These are phyloP conservation scores for Lithocarpus polystachyus DNA, from an alignment of 306 rosid species.

Conservation along the genomic window DNA sequence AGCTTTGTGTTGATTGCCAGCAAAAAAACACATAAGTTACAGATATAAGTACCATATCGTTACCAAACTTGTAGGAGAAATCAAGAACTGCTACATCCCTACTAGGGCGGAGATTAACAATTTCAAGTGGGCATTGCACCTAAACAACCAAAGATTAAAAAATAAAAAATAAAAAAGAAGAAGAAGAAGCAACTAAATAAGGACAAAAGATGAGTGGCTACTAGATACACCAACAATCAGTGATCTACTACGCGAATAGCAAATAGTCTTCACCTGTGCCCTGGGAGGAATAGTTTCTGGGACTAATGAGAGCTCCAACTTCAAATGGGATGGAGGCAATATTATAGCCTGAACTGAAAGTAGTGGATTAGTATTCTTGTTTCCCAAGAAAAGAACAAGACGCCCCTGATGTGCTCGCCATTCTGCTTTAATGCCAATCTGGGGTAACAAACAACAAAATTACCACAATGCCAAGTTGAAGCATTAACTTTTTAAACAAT, in stretches of 20 bases:
- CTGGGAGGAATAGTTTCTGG: constrained; percentile 99
- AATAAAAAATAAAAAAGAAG: not conserved
- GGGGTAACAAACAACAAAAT: constrained; percentile 8
- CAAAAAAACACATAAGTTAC: constrained; percentile 11
- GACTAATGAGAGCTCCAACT: constrained; percentile 85
- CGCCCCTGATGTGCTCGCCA: constrained; percentile 94
- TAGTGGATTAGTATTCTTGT: constrained; percentile 91
- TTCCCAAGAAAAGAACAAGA: constrained; percentile 95
- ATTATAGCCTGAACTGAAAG: constrained; percentile 83
- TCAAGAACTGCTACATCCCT: constrained; percentile 96
- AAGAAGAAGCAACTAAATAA: not conserved
- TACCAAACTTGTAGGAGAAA: constrained; percentile 90
- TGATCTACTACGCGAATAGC: not conserved
- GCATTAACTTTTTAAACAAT: not conserved
- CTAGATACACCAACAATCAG: not conserved
- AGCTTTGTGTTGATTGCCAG: constrained; percentile 10
- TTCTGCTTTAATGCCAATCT: constrained; percentile 97
- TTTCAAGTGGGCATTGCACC: constrained; percentile 99
- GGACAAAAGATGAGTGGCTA: constrained; percentile 6
- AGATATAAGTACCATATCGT: constrained; percentile 59
- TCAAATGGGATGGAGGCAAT: constrained; percentile 86
- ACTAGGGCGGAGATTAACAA: constrained; percentile 85
- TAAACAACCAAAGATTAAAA: constrained; percentile 33
- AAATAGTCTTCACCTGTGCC: constrained; percentile 69
- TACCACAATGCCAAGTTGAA: not conserved